Percentiles rank a stretch among this genome's conserved stretches.
These are phyloP conservation scores for Endocarpon pusillum DNA, from an alignment of 495 filamentous ascomycete species.

Conservation along the genomic window DNA sequence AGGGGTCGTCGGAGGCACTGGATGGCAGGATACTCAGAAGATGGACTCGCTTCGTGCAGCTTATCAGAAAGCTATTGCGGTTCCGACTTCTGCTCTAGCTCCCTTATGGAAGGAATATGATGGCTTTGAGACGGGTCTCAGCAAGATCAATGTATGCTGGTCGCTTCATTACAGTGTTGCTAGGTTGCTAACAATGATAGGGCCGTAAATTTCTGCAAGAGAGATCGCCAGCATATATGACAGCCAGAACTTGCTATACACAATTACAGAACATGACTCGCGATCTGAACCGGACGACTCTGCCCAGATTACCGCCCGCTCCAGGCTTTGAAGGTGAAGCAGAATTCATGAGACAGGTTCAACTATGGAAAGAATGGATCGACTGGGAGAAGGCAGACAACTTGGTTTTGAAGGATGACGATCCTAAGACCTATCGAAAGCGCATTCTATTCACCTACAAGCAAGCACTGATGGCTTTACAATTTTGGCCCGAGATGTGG, in stretches of 20 bases:
- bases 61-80: constrained; percentile 72
- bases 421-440: constrained; percentile 48
- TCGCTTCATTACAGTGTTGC: constrained; percentile 1
- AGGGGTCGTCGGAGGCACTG: constrained; percentile 63
- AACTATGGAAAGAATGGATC: constrained; percentile 86
- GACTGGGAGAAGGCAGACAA: constrained; percentile 87
- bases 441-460: constrained; percentile 82
- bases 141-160: constrained; percentile 60
- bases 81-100: constrained; percentile 67
- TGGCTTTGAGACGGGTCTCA: constrained; percentile 78
- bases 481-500: constrained; percentile 92
- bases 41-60: constrained; percentile 83
- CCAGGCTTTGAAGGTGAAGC: constrained; percentile 73
- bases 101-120: constrained; percentile 93
- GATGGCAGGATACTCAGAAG: constrained; percentile 95
- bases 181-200: constrained; percentile 23
- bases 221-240: constrained; percentile 81
- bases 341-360: constrained; percentile 73
- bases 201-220: constrained; percentile 88
- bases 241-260: constrained; percentile 69
- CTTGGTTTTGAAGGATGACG: constrained; percentile 65
- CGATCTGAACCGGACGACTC: constrained; percentile 55
- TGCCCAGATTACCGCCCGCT: constrained; percentile 66
- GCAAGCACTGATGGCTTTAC: constrained; percentile 81
- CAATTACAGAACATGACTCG: constrained; percentile 71